phyloP scores from a whole-genome alignment of 495 filamentous ascomycete species.

The Aspergillus sclerotioniger region DNA sequence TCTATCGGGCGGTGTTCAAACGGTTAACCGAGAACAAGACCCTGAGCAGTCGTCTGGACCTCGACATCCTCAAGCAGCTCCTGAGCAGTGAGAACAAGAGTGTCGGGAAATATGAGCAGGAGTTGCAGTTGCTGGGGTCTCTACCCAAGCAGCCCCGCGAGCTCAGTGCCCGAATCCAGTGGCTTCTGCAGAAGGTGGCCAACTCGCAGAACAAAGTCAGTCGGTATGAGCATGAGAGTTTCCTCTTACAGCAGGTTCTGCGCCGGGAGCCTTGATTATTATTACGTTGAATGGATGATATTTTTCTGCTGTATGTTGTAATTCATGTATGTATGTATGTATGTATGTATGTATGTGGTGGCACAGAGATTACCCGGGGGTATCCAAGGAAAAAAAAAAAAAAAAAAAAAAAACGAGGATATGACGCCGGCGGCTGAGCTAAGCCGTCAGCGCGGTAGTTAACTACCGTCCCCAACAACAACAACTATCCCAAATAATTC shows the following conservation, averaged over 20 bases:
- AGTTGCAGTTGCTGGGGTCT: constrained; percentile 64
- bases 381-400: too few species aligned
- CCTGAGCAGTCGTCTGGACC: constrained; percentile 70
- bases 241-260: constrained; percentile 60
- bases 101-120: constrained; percentile 77
- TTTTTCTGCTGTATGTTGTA: too few species aligned
- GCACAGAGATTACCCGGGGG: background rate
- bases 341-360: constrained; percentile 13
- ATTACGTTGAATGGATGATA: too few species aligned
- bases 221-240: constrained; percentile 70
- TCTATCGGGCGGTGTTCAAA: constrained; percentile 81
- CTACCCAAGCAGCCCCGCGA: constrained; percentile 64
- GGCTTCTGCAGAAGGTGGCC: constrained; percentile 69
- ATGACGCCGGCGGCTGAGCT: background rate
- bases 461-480: background rate
- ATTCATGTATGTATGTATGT: constrained; percentile 5
- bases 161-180: constrained; percentile 59
- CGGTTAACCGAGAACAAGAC: constrained; percentile 68
- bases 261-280: constrained; percentile 32
- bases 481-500: background rate
- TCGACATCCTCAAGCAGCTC: constrained; percentile 63
- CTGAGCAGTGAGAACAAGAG: constrained; percentile 68
- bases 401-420: background rate
- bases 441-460: background rate
- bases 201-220: constrained; percentile 73